phyloP scores from a whole-genome alignment of 805 yeast genomes.

The Wickerhamomyces ciferrii region DNA sequence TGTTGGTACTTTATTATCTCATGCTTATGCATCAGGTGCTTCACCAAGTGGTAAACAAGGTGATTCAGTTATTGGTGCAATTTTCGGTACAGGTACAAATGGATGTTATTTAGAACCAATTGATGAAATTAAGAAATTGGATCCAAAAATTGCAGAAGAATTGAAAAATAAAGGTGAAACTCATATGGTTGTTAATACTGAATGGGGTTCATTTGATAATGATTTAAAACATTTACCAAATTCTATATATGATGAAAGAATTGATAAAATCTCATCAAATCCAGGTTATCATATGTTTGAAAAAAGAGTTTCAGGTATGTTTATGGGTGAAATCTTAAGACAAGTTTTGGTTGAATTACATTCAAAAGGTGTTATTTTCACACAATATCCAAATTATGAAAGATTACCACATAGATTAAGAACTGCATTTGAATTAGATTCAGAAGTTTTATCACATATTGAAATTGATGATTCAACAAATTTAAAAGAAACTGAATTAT shows the following conservation, averaged over 20 bases:
- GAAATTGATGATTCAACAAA: slow-evolving; percentile 80
- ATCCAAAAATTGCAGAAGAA: slow-evolving; percentile 34
- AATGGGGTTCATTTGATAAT: slow-evolving; percentile 98
- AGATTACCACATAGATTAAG: slow-evolving; percentile 53
- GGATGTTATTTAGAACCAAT: slow-evolving; percentile 88
- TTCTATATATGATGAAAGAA: slow-evolving; percentile 67
- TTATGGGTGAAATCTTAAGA: slow-evolving; percentile 84
- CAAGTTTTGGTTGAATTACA: slow-evolving; percentile 66
- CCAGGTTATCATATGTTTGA: slow-evolving; percentile 89
- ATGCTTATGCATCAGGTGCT: slow-evolving; percentile 69
- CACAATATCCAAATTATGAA: slow-evolving; percentile 39
- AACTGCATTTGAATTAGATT: slow-evolving; percentile 72
- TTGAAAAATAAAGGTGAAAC: slow-evolving; percentile 39
- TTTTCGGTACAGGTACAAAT: slow-evolving; percentile 97
- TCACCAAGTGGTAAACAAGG: slow-evolving; percentile 55
- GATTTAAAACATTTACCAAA: slow-evolving; percentile 68
- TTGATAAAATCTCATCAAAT: slow-evolving; percentile 74
- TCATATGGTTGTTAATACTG: slow-evolving; percentile 89
- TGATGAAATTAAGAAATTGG: slow-evolving; percentile 68
- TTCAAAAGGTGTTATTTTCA: slow-evolving; percentile 50
- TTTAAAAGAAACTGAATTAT: slow-evolving; percentile 63
- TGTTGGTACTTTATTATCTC: slow-evolving; percentile 86
- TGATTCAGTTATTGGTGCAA: slow-evolving; percentile 80
- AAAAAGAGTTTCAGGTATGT: slow-evolving; percentile 90
- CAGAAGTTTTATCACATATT: slow-evolving; percentile 81